Base-by-base conservation (phyloP, 805 yeast genomes). In the Yamadazyma phyllophila region DNA sequence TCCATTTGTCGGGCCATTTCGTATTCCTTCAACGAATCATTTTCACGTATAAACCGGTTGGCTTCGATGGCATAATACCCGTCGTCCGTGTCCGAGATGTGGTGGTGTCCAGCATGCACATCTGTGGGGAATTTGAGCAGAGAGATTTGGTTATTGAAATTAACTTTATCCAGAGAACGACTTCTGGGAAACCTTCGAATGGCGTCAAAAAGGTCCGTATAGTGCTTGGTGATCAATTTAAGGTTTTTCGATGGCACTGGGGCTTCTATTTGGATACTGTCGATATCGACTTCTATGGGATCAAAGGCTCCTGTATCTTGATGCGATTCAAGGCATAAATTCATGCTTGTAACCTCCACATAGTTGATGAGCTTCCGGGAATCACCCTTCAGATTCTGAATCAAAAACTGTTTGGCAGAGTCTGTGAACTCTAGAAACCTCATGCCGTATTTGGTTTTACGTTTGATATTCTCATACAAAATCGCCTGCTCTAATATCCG, bases 401-500 rank as follows among this genome's bases (percentile, higher is more conserved):
- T 52, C 1, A 71, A 43, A 7, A 52, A 35, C 1, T 48, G 45
- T 5, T 59, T 31, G 5, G 59, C 47, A 2, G 39, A 43, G 1
- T 49, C 49, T 16, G 49, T 36, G 30, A 52, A 65, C 7, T 13
- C n/a, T 13, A 67, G 35, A 16, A 49, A 50, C 10, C 35, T 17
- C 12, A 50, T 40, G 4, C 44, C 39, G 13, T 48, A 14, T 11
- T 26, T 11, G 9, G 31, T 15, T 35, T 56, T 53, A 16, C 67
- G 54, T 27, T 61, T 52, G 3, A 57, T 56, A 45, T 67, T 68
- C 45, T 66, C 71, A 27, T 43, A 53, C 5, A 76, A 65, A 7
- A 85, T 60, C 0, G 92, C 95, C 40, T 81, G 72, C 1, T 67
- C 60, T 1, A 88, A 59, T 4, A 91, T 79, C 11, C 61, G 61